A percentile compares a stretch with the other conserved stretches of the same genome.
These are phyloP conservation scores for Geranomyces michiganensis DNA, from an alignment of 192 early-diverging fungal species.

Conservation along the genomic window DNA sequence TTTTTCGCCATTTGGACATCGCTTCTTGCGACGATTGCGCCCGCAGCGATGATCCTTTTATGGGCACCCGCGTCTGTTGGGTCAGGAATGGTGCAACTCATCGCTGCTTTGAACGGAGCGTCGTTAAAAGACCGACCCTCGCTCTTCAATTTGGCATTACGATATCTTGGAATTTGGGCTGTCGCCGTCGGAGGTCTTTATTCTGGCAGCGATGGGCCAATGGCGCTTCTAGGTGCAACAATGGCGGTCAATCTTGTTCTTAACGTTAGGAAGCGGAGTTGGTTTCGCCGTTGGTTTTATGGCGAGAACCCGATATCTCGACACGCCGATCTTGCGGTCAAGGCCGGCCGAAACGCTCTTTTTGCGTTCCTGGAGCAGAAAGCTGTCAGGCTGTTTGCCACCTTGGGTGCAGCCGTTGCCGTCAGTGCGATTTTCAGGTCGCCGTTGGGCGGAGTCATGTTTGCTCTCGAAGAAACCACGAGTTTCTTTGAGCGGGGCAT, in stretches of 20 bases:
- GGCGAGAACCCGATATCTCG: conserved; percentile 16
- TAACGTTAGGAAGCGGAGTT: not conserved
- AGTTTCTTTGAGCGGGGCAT: conserved; percentile 42
- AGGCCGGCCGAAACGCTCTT: conserved; percentile 33
- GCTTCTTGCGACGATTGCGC: conserved; percentile 25
- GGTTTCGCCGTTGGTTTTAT: conserved; percentile 31
- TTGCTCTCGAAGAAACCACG: conserved; percentile 46
- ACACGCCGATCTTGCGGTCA: not conserved
- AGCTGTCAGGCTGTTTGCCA: conserved; percentile 41
- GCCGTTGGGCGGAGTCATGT: conserved; percentile 44
- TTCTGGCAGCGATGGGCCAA: conserved; percentile 45
- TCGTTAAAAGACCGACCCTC: conserved; percentile 24
- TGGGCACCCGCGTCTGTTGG: conserved; percentile 36
- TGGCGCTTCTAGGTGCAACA: conserved; percentile 40
- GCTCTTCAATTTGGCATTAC: conserved; percentile 4
- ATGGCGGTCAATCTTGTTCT: conserved; percentile 29
- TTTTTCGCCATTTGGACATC: conserved; percentile 38
- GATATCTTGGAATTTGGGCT: conserved; percentile 34
- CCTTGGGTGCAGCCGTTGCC: conserved; percentile 41
- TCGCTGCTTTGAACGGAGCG: conserved; percentile 43
- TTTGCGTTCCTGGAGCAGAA: conserved; percentile 34
- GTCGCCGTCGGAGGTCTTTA: conserved; percentile 32
- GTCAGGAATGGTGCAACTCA: conserved; percentile 45
- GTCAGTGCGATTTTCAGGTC: conserved; percentile 42
- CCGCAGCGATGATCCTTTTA: conserved; percentile 25